Evolutionary conservation across 139 green algal species (phyloP).

Genomic region (Coelastrella sp.): DNA sequence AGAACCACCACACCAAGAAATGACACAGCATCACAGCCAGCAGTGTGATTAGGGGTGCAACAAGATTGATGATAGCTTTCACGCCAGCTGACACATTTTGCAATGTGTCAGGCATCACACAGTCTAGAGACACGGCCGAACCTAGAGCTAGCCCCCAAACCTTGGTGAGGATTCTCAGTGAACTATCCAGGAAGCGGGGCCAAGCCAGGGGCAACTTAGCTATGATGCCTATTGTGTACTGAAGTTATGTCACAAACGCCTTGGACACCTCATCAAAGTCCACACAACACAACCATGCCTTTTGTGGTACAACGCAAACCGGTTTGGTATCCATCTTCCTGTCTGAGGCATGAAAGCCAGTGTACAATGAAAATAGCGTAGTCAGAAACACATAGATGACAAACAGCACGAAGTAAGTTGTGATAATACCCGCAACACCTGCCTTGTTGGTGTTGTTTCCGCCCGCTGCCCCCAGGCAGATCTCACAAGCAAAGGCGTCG

Average conservation of each 20-base stretch:
- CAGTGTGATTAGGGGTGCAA: not conserved
- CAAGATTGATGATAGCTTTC: not conserved
- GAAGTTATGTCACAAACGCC: not conserved
- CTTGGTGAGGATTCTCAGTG: not conserved
- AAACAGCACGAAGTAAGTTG: not conserved
- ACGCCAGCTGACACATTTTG: not conserved
- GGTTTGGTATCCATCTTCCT: too few species aligned
- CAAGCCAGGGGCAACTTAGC: not conserved
- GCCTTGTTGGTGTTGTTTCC: not conserved
- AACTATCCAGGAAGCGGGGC: not conserved
- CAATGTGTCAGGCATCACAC: not conserved
- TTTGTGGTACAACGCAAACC: not conserved
- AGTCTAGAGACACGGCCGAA: not conserved
- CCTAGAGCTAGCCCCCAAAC: not conserved
- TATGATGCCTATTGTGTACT: slow-evolving; percentile 2
- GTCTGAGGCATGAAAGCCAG: not conserved
- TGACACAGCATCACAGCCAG: not conserved
- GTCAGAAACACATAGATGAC: not conserved
- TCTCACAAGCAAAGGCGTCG: not conserved
- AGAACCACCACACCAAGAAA: not conserved
- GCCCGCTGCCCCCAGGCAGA: not conserved
- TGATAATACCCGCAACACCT: not conserved
- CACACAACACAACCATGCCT: not conserved
- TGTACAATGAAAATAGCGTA: not conserved
- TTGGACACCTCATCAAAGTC: not conserved